A percentile compares a stretch with the other conserved stretches of the same genome.
Conservation (phyloP, 306 rosid genomes). For the apple (Malus domestica) region DNA sequence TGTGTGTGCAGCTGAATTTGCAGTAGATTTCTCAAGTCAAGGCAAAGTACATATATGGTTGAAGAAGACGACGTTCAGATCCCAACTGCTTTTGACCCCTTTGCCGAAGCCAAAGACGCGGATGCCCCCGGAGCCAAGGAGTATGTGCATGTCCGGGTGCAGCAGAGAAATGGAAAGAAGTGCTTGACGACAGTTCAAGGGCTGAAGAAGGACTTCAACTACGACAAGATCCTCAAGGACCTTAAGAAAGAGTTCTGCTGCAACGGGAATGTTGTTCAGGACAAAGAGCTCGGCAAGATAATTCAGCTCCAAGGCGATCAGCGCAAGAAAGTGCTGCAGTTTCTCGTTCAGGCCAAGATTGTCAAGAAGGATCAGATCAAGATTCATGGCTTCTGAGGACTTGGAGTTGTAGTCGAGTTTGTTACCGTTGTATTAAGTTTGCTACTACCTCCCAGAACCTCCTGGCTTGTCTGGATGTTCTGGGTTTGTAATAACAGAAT, state of each 20-base stretch:
- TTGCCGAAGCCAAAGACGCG: not conserved
- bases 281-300: not conserved
- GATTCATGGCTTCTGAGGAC: not conserved
- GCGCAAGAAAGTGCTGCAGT: not conserved
- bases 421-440: not conserved
- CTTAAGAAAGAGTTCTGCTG: not conserved
- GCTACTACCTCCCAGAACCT: not conserved
- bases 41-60: constrained; percentile 76
- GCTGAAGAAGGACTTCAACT: not conserved
- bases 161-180: not conserved
- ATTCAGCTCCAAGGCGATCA: not conserved
- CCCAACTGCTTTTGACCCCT: constrained; percentile 5
- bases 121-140: not conserved
- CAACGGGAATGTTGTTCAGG: not conserved
- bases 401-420: not conserved
- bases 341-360: not conserved
- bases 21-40: constrained; percentile 3
- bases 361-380: not conserved
- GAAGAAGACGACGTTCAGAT: constrained; percentile 40
- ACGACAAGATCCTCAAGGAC: not conserved
- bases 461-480: not conserved
- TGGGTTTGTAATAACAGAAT: not conserved
- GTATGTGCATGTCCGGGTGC: not conserved
- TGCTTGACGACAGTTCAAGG: not conserved
- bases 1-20: not conserved